A percentile compares a stretch with the other conserved stretches of the same genome.
Conservation (phyloP, 345 rosid genomes). For the Leavenworthia alabamica region DNA sequence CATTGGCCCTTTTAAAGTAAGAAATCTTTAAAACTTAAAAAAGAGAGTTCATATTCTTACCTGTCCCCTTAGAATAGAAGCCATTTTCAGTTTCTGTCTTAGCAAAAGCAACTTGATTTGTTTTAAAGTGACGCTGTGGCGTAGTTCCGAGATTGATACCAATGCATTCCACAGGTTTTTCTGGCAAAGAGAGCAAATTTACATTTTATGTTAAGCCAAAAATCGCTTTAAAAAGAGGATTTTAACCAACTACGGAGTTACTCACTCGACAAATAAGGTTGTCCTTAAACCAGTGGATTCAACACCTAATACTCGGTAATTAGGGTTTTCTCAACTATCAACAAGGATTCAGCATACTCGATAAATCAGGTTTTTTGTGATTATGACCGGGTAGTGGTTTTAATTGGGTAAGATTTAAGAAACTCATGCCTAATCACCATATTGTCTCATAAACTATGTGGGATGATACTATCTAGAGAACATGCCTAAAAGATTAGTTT, state of each 20-base stretch:
- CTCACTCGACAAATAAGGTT: too few relatives aligned
- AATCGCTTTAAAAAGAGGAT: neutral
- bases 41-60: conserved; percentile 37
- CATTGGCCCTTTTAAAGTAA: neutral
- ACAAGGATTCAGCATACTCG: too few relatives aligned
- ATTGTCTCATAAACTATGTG: neutral
- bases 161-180: conserved; percentile 63
- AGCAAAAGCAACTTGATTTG: conserved; percentile 62
- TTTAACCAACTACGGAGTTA: neutral
- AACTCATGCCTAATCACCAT: neutral
- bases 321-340: too few relatives aligned
- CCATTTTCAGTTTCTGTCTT: conserved; percentile 69
- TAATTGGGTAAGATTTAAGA: neutral
- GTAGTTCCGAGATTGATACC: conserved; percentile 57
- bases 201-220: neutral
- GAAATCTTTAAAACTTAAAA: conserved; percentile 1
- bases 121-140: conserved; percentile 71
- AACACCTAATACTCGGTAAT: too few relatives aligned
- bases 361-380: too few relatives aligned
- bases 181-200: conserved; percentile 36
- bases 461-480: neutral
- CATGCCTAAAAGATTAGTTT: neutral
- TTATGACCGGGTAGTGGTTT: too few relatives aligned
- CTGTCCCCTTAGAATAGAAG: conserved; percentile 66
- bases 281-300: too few relatives aligned